Evolutionary conservation across 2,329 filamentous ascomycete genomes (phyloP), one percentile per base, ranked within the genome.

Genomic region (Penicillium fuscoglaucum): DNA sequence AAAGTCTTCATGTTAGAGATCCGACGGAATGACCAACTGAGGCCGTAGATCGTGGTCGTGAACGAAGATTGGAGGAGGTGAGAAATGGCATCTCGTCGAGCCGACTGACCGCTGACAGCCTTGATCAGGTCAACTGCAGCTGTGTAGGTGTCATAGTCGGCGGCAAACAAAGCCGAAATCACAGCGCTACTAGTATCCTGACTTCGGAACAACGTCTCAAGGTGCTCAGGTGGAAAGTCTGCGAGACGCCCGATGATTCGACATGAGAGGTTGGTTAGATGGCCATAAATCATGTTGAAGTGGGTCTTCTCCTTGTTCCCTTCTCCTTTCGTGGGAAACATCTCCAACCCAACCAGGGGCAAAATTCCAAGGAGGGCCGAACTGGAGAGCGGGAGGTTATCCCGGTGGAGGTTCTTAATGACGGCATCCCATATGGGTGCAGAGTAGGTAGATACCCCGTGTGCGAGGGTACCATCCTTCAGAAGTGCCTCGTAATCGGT

Each of bases 61-160:
- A 85, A 86, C 61, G 83, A 83, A 0, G 78, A 77, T 49, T 79
- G 76, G n/a, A 88, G 70, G n/a, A 88, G 73, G 66, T 87, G 81
- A 45, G 82, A 82, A 15, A 89, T 76, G 17, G 85, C 86, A 63
- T 87, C 85, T 61, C 82, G 77, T 56, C 86, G 79, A 59, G 80
- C 82, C 53, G 83, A 82, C 72, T 96, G 86, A 9, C 84, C 84
- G 37, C 90, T 95, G 67, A 93, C 85, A 37, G 86, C 86, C 74
- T 96, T 96, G 63, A 98, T 83, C 29, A 98, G 79, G 64, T 92
- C 89, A 7, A 93, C 84, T 1, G 90, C 88, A 17, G 90, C 89
- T 70, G 93, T 88, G 61, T 91, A 91, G 35, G 95, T 87, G 58
- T 87, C 83, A 56, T 89, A 81, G 65, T 96, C 88, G 17, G 91